Evolutionary conservation across 306 rosid species (phyloP), one percentile per base, ranked within the genome.

Genomic region (Myrica gale): DNA sequence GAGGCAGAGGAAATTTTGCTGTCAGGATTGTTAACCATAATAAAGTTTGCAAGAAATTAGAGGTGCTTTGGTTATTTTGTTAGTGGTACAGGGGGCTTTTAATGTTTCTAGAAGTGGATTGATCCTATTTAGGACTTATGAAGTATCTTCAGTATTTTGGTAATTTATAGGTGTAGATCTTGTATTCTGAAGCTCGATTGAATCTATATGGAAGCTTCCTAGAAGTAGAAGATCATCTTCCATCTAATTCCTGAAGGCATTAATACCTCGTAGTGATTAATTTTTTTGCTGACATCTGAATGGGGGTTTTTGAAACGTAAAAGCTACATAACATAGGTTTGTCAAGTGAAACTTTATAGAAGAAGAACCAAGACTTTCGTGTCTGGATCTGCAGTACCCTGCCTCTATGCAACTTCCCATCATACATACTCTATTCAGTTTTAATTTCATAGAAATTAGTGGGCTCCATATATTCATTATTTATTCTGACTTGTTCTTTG

Each of bases 201-300:
- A 71, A 73, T 73, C 39, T 19, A 55, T 13, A 5, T 10, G 42
- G 46, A 9, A 9, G 15, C 52, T 55, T 60, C 42, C 53, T 52
- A 60, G 80, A 39, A 46, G 65, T 52, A 60, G 80, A 39, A 46
- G 65, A 26, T 37, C 21, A 50, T 17, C 46, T 63, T 60, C 74
- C 39, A 46, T 26, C 4, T 19, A 42, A 32, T 61, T 76, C 5
- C 20, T 21, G 43, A 16, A n/a, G 50, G 17, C 26, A 9, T 76
- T 7, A 17, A 16, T 44, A 57, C 26, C 4, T 21, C 39, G 55
- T 23, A 10, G 39, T 32, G 51, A 37, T 47, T 50, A 21, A 37
- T 47, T 50, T 3, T 19, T 23, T 63, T 44, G 47, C n/a, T 43
- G 1, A 37, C 55, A 6, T 68, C 8, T 37, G 12, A 20, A 16